phyloP scores from a whole-genome alignment of 768 basidiomycete species.

The Pleurotus cornucopiae region DNA sequence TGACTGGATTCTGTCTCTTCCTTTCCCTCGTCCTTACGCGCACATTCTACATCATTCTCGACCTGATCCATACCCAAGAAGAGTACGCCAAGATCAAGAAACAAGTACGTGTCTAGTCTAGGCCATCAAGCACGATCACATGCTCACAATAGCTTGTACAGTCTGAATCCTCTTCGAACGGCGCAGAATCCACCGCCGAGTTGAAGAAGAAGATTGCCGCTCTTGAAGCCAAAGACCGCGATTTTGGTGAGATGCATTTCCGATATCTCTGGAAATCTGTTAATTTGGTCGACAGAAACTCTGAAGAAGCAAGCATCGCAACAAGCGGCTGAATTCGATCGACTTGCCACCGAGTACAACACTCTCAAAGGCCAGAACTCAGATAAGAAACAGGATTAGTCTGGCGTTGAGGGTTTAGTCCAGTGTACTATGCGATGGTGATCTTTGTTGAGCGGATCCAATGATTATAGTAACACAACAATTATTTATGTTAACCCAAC shows the following conservation, averaged over 20 bases:
- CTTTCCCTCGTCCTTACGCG: conserved; percentile 92
- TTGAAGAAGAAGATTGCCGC: conserved; percentile 65
- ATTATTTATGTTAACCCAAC: too few species aligned
- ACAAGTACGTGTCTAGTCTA: conserved; percentile 24
- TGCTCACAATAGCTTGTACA: background rate
- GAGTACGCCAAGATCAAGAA: conserved; percentile 82
- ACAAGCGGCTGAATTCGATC: conserved; percentile 77
- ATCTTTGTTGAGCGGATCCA: too few species aligned
- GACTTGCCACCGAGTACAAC: conserved; percentile 77
- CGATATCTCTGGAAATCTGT: background rate
- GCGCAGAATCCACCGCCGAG: conserved; percentile 24
- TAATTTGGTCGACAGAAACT: conserved; percentile 42
- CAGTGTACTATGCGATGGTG: too few species aligned
- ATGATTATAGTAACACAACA: too few species aligned
- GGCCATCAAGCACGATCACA: background rate
- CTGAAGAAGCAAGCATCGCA: conserved; percentile 80
- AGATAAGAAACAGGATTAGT: conserved; percentile 17
- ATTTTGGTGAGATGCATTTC: conserved; percentile 48
- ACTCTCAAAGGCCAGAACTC: conserved; percentile 55
- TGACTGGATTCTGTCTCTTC: conserved; percentile 93
- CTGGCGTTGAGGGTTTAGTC: too few species aligned
- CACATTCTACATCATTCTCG: conserved; percentile 88
- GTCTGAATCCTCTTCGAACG: conserved; percentile 11
- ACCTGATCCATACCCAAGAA: conserved; percentile 88
- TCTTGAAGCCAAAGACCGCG: conserved; percentile 53